Conservation (phyloP, 768 basidiomycete species). For the Lyophyllum atratum region DNA sequence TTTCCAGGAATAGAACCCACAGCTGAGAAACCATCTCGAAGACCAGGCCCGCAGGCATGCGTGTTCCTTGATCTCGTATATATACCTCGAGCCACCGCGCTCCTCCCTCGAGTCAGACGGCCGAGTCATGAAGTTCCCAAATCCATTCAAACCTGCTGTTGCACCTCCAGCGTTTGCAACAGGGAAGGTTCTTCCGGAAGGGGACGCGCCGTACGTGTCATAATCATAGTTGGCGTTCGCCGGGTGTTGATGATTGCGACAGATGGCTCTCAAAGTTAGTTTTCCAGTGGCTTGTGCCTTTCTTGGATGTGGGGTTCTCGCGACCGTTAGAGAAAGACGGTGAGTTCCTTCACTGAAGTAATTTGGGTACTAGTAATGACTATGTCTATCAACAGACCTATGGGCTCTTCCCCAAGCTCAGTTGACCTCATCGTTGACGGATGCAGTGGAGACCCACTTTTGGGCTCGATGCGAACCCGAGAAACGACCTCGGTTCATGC, state of each 20-base stretch:
- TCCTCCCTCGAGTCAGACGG: background rate
- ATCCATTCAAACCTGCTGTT: conserved; percentile 43
- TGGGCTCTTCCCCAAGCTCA: conserved; percentile 48
- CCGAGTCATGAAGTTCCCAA: conserved; percentile 26
- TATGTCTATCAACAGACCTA: conserved; percentile 40
- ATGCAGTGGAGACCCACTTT: conserved; percentile 45
- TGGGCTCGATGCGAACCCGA: conserved; percentile 53
- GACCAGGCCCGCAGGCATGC: background rate
- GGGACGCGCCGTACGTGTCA: conserved; percentile 33
- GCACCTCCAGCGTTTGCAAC: conserved; percentile 52
- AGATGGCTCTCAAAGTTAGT: conserved; percentile 49
- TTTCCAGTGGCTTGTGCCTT: conserved; percentile 55
- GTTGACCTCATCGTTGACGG: conserved; percentile 39
- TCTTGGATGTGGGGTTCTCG: conserved; percentile 59
- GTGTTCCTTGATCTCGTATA: background rate
- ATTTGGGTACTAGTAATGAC: background rate
- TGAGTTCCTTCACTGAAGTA: conserved; percentile 18
- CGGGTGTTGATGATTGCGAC: background rate
- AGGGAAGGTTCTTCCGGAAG: conserved; percentile 48
- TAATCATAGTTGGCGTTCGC: background rate
- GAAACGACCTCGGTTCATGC: conserved; percentile 40
- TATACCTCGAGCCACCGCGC: background rate
- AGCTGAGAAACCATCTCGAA: background rate
- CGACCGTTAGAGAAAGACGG: conserved; percentile 61
- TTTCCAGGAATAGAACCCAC: background rate